A percentile compares a stretch with the other conserved stretches of the same genome.
These are phyloP conservation scores for Candida hispaniensis DNA, from an alignment of 805 yeast species.

Conservation along the genomic window DNA sequence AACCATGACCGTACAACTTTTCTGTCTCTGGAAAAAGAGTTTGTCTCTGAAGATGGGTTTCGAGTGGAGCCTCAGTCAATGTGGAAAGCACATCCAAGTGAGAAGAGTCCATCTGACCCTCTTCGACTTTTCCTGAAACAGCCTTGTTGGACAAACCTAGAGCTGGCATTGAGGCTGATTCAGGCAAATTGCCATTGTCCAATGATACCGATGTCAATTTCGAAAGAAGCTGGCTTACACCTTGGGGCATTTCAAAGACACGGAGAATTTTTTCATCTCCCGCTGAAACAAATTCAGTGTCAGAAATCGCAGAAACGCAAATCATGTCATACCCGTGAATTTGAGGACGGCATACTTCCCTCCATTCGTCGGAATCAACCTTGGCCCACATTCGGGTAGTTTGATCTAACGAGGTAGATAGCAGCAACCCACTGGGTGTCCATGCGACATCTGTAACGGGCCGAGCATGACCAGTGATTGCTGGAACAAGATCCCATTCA, in stretches of 20 bases:
- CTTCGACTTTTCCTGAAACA: conserved; percentile 32
- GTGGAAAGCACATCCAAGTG: conserved; percentile 22
- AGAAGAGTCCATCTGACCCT: conserved; percentile 25
- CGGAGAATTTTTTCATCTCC: conserved; percentile 93
- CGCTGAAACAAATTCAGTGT: conserved; percentile 69
- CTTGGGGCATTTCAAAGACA: conserved; percentile 77
- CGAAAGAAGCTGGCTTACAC: conserved; percentile 53
- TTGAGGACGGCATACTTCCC: conserved; percentile 93
- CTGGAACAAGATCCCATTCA: conserved; percentile 33
- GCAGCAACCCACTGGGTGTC: conserved; percentile 46
- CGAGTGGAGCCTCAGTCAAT: conserved; percentile 60
- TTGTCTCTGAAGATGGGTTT: conserved; percentile 82
- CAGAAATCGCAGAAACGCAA: conserved; percentile 51
- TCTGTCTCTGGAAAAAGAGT: conserved; percentile 94
- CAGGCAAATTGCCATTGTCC: conserved; percentile 43
- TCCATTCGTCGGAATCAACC: conserved; percentile 45
- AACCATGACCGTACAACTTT: conserved; percentile 94
- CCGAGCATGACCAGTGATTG: conserved; percentile 65
- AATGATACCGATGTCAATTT: conserved; percentile 39
- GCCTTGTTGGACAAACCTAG: conserved; percentile 82
- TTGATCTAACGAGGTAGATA: conserved; percentile 82
- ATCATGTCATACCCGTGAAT: conserved; percentile 98
- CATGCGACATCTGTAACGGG: conserved; percentile 73
- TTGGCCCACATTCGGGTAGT: conserved; percentile 72
- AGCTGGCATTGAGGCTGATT: conserved; percentile 83